Evolutionary conservation across 2,329 filamentous ascomycete species (phyloP), one percentile per base, ranked within the genome.

Genomic region (Beauveria rudraprayagi): DNA sequence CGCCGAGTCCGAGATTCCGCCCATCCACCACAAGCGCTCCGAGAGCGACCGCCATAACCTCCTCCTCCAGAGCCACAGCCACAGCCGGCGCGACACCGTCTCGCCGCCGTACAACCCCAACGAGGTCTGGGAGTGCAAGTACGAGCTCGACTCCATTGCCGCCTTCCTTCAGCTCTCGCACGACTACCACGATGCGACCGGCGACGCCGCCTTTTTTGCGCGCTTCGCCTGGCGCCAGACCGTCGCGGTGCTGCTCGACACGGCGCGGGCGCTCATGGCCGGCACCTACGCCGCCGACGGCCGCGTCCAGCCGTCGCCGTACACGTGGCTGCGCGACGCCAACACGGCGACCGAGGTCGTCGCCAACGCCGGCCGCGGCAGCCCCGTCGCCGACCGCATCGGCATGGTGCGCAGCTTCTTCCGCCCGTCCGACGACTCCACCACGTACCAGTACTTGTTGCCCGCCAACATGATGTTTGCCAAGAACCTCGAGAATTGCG

Each of bases 111-210:
- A 90, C 28, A 89, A 89, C 67, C 80, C 81, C 1, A 78, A 79
- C 2, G 80, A 86, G 43, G 92, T 96, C 0, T 97, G 94, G 70
- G 93, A 97, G 73, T 97, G 93, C 82, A 97, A 97, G 74, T 97
- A 94, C 73, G 93, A 97, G 75, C 85, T 97, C 51, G 92, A 97
- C 76, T 93, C 90, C 11, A 81, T 97, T 1, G 91, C 92, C 0
- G 87, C 91, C 34, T 97, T 97, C 73, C 80, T 97, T 8, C 85
- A 90, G 47, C 80, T 97, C 5, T 87, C 85, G 1, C 89, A 90
- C 65, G 85, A 94, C 69, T 97, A 96, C 77, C 84, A 90, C 75
- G 79, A 84, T 24, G 81, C 83, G 63, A 96, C 91, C 0, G 80
- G 80, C 0, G 92, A 92, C 43, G 83, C 79, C 1, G 82, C 81